Conservation (phyloP, 2,329 filamentous ascomycete species). For the Amesomyces nigricolor region DNA sequence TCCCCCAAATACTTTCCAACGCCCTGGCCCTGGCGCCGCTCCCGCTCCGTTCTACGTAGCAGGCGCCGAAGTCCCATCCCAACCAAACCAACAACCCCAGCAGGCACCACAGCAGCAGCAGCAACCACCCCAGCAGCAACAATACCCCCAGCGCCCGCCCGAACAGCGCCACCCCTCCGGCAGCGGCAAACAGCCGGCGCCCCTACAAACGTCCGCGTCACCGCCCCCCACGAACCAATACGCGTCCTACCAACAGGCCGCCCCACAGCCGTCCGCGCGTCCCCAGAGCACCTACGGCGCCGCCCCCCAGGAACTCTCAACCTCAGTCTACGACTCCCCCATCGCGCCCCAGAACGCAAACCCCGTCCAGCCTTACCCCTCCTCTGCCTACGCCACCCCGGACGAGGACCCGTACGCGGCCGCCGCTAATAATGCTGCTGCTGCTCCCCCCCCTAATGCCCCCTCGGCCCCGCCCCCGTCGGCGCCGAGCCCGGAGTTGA, state of each 20-base stretch:
- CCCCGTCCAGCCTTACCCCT: conserved; percentile 40
- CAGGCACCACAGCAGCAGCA: conserved; percentile 27
- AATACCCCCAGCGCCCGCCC: conserved; percentile 47
- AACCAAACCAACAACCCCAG: conserved; percentile 19
- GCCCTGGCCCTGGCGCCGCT: conserved; percentile 39
- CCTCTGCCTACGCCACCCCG: conserved; percentile 41
- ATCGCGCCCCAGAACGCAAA: conserved; percentile 49
- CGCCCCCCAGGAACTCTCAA: conserved; percentile 67
- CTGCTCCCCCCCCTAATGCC: conserved; percentile 26
- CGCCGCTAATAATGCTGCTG: conserved; percentile 28
- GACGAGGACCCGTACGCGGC: conserved; percentile 39
- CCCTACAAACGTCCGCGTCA: conserved; percentile 47
- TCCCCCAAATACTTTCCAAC: conserved; percentile 51
- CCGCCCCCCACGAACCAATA: conserved; percentile 46
- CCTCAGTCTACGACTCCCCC: conserved; percentile 71
- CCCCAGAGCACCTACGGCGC: conserved; percentile 65
- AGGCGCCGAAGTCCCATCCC: conserved; percentile 48
- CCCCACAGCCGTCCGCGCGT: conserved; percentile 43
- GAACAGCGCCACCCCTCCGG: conserved; percentile 44
- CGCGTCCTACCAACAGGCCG: conserved; percentile 37
- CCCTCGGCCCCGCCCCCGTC: conserved; percentile 28
- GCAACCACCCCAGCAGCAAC: conserved; percentile 29
- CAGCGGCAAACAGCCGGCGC: conserved; percentile 43
- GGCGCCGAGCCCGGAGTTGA: conserved; percentile 27
- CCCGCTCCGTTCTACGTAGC: conserved; percentile 62